Conservation (phyloP, 768 basidiomycete genomes). For the Leccinum disarticulatum region DNA sequence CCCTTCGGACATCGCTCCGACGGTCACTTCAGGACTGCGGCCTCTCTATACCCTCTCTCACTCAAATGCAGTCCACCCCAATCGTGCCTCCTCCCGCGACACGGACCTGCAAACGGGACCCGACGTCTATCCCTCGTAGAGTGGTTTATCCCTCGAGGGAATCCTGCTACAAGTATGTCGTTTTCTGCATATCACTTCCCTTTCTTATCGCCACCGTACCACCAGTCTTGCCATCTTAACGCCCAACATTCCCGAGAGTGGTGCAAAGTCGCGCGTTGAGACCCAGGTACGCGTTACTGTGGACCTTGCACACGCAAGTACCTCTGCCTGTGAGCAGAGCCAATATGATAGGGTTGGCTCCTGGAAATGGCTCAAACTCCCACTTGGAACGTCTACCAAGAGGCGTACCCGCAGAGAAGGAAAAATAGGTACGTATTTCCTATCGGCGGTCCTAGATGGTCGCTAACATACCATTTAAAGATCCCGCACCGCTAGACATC, state of each 20-base stretch:
- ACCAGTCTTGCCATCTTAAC: conserved; percentile 76
- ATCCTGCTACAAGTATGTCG: conserved; percentile 69
- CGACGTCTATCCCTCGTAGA: conserved; percentile 47
- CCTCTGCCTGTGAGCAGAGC: conserved; percentile 55
- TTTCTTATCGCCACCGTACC: conserved; percentile 18
- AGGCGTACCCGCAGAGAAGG: conserved; percentile 80
- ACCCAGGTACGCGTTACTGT: conserved; percentile 88
- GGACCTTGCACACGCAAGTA: conserved; percentile 68
- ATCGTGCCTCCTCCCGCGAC: conserved; percentile 68
- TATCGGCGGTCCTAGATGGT: background rate
- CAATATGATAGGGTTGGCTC: conserved; percentile 83
- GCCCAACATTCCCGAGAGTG: conserved; percentile 77
- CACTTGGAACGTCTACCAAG: conserved; percentile 82
- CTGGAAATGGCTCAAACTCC: conserved; percentile 86
- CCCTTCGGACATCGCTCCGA: conserved; percentile 34
- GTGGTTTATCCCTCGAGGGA: conserved; percentile 75
- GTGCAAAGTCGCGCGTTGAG: conserved; percentile 92
- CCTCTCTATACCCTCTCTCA: conserved; percentile 36
- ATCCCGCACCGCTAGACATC: conserved; percentile 66
- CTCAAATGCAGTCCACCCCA: conserved; percentile 51
- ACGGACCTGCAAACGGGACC: conserved; percentile 55
- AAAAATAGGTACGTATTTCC: conserved; percentile 60
- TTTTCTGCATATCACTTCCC: conserved; percentile 6
- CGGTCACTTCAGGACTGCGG: conserved; percentile 28
- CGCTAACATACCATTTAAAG: conserved; percentile 38